phyloP scores from a whole-genome alignment of 2,329 filamentous ascomycete species.

The Helotiales sp. region DNA sequence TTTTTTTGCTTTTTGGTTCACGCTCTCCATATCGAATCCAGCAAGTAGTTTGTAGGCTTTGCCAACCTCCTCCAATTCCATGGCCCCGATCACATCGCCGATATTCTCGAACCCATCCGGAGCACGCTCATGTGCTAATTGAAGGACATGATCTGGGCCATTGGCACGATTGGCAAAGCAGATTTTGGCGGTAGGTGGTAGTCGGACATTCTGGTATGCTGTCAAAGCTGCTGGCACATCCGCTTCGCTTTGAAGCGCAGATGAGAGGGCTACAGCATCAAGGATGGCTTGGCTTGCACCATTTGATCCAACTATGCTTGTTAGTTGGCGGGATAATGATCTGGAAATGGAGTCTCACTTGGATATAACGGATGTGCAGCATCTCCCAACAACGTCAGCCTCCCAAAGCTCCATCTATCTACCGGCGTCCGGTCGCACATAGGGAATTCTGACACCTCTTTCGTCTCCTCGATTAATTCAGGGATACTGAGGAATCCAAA shows the following conservation, averaged over 20 bases:
- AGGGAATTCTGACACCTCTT: conserved; percentile 46
- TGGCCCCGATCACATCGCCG: conserved; percentile 41
- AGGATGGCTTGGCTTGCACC: conserved; percentile 46
- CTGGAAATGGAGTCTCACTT: conserved; percentile 19
- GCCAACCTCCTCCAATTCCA: conserved; percentile 42
- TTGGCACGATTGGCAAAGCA: conserved; percentile 47
- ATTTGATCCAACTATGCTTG: conserved; percentile 38
- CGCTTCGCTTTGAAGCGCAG: conserved; percentile 32
- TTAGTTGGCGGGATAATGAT: background rate
- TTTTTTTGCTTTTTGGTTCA: conserved; percentile 41
- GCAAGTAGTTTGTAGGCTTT: conserved; percentile 41
- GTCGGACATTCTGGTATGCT: conserved; percentile 40
- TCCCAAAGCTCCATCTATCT: conserved; percentile 40
- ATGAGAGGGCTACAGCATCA: conserved; percentile 42
- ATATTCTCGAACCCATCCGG: conserved; percentile 43
- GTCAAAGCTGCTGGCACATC: conserved; percentile 37
- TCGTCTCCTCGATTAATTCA: conserved; percentile 42
- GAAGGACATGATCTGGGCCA: conserved; percentile 46
- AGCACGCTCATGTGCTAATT: conserved; percentile 45
- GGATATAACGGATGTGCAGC: conserved; percentile 44
- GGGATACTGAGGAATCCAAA: conserved; percentile 44
- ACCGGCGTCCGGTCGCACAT: conserved; percentile 47
- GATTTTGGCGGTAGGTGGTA: conserved; percentile 46
- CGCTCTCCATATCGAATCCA: conserved; percentile 46
- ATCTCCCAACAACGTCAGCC: conserved; percentile 42